Conservation (phyloP, 805 yeast genomes). For the Alloascoidea hylecoeti region DNA sequence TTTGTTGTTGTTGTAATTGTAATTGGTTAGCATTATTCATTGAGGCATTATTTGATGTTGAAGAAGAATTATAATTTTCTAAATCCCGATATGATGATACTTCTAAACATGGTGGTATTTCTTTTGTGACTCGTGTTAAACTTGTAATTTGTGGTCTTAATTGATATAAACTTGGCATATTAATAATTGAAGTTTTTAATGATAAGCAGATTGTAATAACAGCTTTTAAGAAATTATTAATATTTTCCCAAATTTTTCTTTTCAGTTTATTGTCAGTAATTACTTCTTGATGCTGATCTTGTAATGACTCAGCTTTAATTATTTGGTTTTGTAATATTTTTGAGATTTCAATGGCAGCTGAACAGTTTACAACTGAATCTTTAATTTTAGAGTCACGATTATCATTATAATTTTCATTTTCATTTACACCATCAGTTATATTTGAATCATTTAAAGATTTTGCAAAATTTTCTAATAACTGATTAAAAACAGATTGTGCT, state of each 20-base stretch:
- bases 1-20: too few relatives aligned
- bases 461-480: slow-evolving; percentile 32
- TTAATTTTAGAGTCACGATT: slow-evolving; percentile 48
- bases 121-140: slow-evolving; percentile 80
- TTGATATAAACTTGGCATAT: slow-evolving; percentile 66
- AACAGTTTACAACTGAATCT: slow-evolving; percentile 66
- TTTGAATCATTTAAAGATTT: slow-evolving; percentile 20
- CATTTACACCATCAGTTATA: slow-evolving; percentile 9
- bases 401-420: slow-evolving; percentile 16
- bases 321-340: slow-evolving; percentile 45
- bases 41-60: too few relatives aligned
- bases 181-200: slow-evolving; percentile 70
- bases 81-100: slow-evolving; percentile 32
- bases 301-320: slow-evolving; percentile 29
- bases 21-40: too few relatives aligned
- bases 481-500: slow-evolving; percentile 69
- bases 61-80: too few relatives aligned
- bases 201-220: slow-evolving; percentile 74
- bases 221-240: slow-evolving; percentile 68
- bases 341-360: slow-evolving; percentile 72
- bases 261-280: slow-evolving; percentile 38
- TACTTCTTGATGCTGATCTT: slow-evolving; percentile 28
- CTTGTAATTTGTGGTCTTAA: slow-evolving; percentile 68
- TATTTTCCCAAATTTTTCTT: slow-evolving; percentile 83
- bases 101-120: slow-evolving; percentile 77